phyloP scores from a whole-genome alignment of 2,329 filamentous ascomycete genomes.

The Aspergillus ochraceus region DNA sequence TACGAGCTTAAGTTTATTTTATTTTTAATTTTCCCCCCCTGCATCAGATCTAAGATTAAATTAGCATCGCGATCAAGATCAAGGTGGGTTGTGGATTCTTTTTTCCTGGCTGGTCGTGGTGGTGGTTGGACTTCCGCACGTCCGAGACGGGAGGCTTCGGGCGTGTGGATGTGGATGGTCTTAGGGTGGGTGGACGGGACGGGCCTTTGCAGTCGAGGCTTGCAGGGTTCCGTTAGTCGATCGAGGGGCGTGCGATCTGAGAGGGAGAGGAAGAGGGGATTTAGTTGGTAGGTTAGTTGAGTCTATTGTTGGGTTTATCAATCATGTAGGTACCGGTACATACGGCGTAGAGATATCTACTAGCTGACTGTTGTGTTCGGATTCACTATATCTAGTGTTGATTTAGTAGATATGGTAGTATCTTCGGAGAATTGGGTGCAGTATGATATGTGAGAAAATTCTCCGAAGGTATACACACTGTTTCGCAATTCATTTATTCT shows the following conservation, averaged over 20 bases:
- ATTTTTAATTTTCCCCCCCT: background rate
- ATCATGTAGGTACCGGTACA: too few species aligned
- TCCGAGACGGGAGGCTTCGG: slow-evolving; percentile 15
- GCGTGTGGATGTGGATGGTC: slow-evolving; percentile 5
- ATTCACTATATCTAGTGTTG: too few species aligned
- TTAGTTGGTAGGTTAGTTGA: too few species aligned
- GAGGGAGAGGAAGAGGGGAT: background rate
- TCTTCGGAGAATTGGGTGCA: too few species aligned
- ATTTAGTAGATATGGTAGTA: too few species aligned
- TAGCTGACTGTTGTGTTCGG: too few species aligned
- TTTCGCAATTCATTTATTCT: too few species aligned
- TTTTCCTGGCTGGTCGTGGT: background rate
- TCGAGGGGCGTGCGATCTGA: background rate
- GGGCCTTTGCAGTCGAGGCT: slow-evolving; percentile 6
- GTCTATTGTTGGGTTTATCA: too few species aligned
- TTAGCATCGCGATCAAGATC: background rate
- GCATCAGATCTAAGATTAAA: slow-evolving; percentile 2
- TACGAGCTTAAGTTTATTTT: slow-evolving; percentile 3
- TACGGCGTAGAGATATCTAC: too few species aligned
- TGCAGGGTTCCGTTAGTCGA: background rate
- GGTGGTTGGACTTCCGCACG: slow-evolving; percentile 19
- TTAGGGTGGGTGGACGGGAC: slow-evolving; percentile 4
- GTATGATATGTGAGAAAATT: too few species aligned
- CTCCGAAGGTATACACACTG: too few species aligned
- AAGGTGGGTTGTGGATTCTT: slow-evolving; percentile 1